These are phyloP conservation scores for Coemansia sp. DNA, from an alignment of 192 early-diverging fungal genomes.

Conservation along the genomic window DNA sequence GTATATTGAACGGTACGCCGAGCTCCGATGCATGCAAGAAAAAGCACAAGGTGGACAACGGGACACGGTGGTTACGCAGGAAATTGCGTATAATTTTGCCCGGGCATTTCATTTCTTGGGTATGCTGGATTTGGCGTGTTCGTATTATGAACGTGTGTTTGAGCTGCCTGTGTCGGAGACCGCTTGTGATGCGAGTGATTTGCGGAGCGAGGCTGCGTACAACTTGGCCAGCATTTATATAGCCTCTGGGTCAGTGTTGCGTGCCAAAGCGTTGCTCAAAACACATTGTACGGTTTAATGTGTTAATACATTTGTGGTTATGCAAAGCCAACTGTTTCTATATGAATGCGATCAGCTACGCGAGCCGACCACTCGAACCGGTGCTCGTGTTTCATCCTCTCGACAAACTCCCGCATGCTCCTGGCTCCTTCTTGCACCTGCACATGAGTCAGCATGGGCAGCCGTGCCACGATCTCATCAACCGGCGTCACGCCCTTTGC, in stretches of 20 bases:
- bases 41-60: too few relatives aligned
- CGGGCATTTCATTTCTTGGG: slow-evolving; percentile 91
- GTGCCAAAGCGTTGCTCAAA: slow-evolving; percentile 49
- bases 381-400: background rate
- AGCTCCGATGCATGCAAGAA: slow-evolving; percentile 33
- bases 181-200: slow-evolving; percentile 21
- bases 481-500: background rate
- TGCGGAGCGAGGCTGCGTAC: slow-evolving; percentile 85
- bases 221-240: slow-evolving; percentile 84
- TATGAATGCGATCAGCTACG: slow-evolving; percentile 12
- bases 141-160: slow-evolving; percentile 80
- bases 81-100: slow-evolving; percentile 79
- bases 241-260: slow-evolving; percentile 65
- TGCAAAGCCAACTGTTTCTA: background rate
- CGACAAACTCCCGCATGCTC: background rate
- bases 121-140: slow-evolving; percentile 73
- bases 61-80: slow-evolving; percentile 41
- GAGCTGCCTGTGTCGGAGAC: slow-evolving; percentile 55
- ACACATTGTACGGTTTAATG: background rate
- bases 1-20: slow-evolving; percentile 47
- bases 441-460: slow-evolving; percentile 7
- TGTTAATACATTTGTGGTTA: background rate
- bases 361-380: slow-evolving; percentile 15
- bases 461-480: slow-evolving; percentile 10
- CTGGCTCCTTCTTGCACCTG: slow-evolving; percentile 4